Evolutionary conservation across 2,329 filamentous ascomycete species (phyloP), one percentile per base, ranked within the genome.

Genomic region (Fusarium nematophilum): DNA sequence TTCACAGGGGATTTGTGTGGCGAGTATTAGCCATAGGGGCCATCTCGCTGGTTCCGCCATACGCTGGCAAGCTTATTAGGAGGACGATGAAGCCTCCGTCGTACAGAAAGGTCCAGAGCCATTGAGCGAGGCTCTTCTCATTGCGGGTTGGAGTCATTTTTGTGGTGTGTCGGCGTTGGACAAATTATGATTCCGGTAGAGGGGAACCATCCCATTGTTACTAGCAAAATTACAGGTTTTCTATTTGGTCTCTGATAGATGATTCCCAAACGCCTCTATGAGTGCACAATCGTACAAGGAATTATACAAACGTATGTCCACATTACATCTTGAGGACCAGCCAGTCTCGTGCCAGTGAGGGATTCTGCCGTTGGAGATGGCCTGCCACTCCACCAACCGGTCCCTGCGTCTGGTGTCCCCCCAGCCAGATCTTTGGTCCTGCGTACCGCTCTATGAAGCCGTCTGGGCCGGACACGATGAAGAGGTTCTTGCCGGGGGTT

Each of bases 401-500:
- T 0, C 93, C 93, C 69, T 97, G 93, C 9, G 85, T 80, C 75
- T 96, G 90, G 53, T 79, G 79, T 0, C 92, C 92, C 23, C 83
- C 83, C 9, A 82, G 78, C 90, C 92, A 96, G 3, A 85, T 76
- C 76, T 96, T 97, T 9, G 87, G 57, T 1, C 95, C 94, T 3
- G 92, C 92, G 76, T 90, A 91, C 62, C 90, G 84, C 36, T 85
- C 83, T 31, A 98, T 83, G 75, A 98, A 98, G 1, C 95, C 94
- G 48, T 96, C 92, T 0, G 95, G 94, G 0, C 95, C 95, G 1
- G 93, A 96, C 2, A 98, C 85, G 51, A 97, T 81, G n/a, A 97
- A 79, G 15, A 97, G 73, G 56, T 87, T 88, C 60, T 83, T 85
- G 1, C 84, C 81, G 1, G 75, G 68, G 9, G 45, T 33, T 9